Evolutionary conservation across 2,329 filamentous ascomycete species (phyloP).

Genomic region (Zymoseptoria tritici): DNA sequence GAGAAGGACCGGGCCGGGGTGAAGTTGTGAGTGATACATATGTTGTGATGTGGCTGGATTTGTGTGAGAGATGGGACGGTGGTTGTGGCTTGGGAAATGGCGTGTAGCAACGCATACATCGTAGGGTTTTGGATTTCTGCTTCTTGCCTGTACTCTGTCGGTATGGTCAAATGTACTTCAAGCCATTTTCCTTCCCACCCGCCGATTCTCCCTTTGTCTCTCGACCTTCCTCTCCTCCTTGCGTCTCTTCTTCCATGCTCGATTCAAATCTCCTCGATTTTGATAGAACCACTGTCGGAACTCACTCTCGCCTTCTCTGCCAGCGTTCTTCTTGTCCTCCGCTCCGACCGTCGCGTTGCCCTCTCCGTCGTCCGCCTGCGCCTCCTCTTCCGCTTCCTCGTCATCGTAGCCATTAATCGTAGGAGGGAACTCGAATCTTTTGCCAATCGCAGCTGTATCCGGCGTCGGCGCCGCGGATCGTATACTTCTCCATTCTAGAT

Average conservation of each 20-base stretch:
- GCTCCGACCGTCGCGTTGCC: constrained; percentile 11
- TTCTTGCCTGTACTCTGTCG: neutral
- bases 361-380: constrained; percentile 19
- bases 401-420: constrained; percentile 42
- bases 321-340: constrained; percentile 3
- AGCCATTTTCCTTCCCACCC: constrained; percentile 34
- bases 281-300: constrained; percentile 57
- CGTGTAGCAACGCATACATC: neutral
- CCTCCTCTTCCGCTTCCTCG: constrained; percentile 35
- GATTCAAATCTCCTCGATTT: constrained; percentile 41
- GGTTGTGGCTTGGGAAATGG: neutral
- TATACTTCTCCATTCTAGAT: constrained; percentile 65
- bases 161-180: neutral
- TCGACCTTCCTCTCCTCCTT: constrained; percentile 54
- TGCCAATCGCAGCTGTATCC: constrained; percentile 73
- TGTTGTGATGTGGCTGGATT: neutral
- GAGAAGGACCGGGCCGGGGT: constrained; percentile 25
- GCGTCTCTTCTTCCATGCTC: constrained; percentile 48
- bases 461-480: constrained; percentile 90
- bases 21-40: constrained; percentile 13
- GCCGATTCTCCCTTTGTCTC: constrained; percentile 52
- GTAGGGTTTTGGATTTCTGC: neutral
- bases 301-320: constrained; percentile 42
- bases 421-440: constrained; percentile 46
- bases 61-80: neutral